Conservation (phyloP, 805 yeast genomes). For the Starmerella gropengiesseri region DNA sequence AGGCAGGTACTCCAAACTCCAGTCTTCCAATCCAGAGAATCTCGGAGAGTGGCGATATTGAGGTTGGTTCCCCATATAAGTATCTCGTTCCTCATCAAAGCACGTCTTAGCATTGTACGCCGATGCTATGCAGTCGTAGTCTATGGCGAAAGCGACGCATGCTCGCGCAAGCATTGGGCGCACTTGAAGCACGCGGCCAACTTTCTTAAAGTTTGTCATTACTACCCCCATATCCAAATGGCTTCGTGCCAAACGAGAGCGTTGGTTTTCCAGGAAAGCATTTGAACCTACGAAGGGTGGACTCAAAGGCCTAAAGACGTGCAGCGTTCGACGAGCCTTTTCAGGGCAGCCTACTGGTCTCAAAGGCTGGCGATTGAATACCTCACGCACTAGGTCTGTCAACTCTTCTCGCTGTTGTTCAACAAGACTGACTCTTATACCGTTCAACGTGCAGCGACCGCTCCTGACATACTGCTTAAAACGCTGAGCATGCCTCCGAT, state of each 20-base stretch:
- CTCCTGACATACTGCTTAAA: constrained; percentile 3
- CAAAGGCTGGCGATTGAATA: too few species aligned
- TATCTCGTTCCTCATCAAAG: constrained; percentile 13
- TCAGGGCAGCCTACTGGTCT: background rate
- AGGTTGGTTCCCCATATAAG: background rate
- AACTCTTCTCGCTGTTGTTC: too few species aligned
- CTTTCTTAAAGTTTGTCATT: constrained; percentile 9
- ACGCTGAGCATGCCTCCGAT: constrained; percentile 1
- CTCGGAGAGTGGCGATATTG: background rate
- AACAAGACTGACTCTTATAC: too few species aligned
- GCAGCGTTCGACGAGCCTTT: constrained; percentile 4
- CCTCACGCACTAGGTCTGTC: too few species aligned
- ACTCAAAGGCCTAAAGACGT: background rate
- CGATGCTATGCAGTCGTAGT: constrained; percentile 10
- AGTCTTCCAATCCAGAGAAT: constrained; percentile 14
- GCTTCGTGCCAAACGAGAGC: constrained; percentile 1
- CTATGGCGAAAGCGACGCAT: constrained; percentile 19
- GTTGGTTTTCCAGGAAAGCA: background rate
- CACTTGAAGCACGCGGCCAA: constrained; percentile 18
- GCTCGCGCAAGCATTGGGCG: constrained; percentile 21
- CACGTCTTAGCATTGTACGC: constrained; percentile 19
- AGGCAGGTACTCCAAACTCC: constrained; percentile 14
- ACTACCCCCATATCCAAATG: constrained; percentile 8
- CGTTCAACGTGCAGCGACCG: constrained; percentile 8
- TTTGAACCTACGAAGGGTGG: background rate